Conservation (phyloP, 768 basidiomycete species). For the Sporobolomyces phaffii region DNA sequence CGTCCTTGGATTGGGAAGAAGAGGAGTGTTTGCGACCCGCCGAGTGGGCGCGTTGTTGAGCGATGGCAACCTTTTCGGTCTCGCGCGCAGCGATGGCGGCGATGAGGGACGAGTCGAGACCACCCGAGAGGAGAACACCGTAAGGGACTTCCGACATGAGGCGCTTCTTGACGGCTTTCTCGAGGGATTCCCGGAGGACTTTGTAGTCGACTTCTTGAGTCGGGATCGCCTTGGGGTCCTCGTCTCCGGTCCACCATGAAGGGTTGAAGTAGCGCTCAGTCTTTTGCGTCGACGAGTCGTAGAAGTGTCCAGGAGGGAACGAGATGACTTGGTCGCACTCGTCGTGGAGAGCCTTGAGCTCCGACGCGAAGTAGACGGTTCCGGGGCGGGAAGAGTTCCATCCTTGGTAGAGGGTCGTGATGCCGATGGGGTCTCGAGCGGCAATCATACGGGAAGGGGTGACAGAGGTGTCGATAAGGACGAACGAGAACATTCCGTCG, state of each 20-base stretch:
- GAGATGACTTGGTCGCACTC: constrained; percentile 92
- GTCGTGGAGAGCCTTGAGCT: constrained; percentile 81
- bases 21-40: constrained; percentile 51
- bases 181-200: constrained; percentile 70
- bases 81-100: constrained; percentile 90
- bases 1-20: constrained; percentile 48
- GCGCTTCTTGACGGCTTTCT: constrained; percentile 85
- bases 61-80: constrained; percentile 80
- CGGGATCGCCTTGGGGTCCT: constrained; percentile 59
- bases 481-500: constrained; percentile 99
- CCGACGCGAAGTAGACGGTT: constrained; percentile 84
- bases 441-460: constrained; percentile 85
- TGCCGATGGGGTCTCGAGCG: constrained; percentile 92
- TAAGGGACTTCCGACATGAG: constrained; percentile 98
- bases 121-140: constrained; percentile 90
- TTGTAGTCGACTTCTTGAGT: constrained; percentile 60
- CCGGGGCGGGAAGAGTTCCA: constrained; percentile 78
- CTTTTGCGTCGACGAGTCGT: constrained; percentile 72
- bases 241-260: constrained; percentile 80
- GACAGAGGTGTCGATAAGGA: constrained; percentile 87
- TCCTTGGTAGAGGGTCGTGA: constrained; percentile 98
- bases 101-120: constrained; percentile 90
- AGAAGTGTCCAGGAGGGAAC: constrained; percentile 96
- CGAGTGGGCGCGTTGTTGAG: constrained; percentile 54
- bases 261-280: constrained; percentile 81